Percentiles rank a stretch among this genome's conserved stretches.
These are phyloP conservation scores for Leccinum griseonigrum DNA, from an alignment of 1,284 basidiomycete species.

Conservation along the genomic window DNA sequence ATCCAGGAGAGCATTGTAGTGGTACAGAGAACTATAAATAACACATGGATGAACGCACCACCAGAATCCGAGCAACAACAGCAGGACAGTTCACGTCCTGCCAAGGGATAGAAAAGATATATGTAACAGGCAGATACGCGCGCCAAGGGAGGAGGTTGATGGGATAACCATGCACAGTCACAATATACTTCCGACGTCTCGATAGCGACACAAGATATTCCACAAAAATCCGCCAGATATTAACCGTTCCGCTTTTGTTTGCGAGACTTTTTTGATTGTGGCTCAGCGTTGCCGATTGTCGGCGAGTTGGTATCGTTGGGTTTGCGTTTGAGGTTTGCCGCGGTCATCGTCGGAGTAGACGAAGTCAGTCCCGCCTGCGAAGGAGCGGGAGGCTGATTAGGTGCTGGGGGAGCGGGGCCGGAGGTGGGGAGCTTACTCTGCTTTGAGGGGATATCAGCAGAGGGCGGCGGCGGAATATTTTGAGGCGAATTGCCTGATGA, in stretches of 20 bases:
- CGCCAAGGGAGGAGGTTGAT: constrained; percentile 12
- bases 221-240: constrained; percentile 34
- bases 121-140: constrained; percentile 29
- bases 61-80: constrained; percentile 33
- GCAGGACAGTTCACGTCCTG: constrained; percentile 25
- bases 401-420: constrained; percentile 41
- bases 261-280: constrained; percentile 50
- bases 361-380: constrained; percentile 41
- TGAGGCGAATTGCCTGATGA: constrained; percentile 45
- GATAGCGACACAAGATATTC: constrained; percentile 28
- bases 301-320: constrained; percentile 52
- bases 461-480: constrained; percentile 42
- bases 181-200: constrained; percentile 30
- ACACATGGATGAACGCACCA: constrained; percentile 28
- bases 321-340: constrained; percentile 65
- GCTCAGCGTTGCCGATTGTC: constrained; percentile 44
- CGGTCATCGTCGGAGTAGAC: constrained; percentile 50
- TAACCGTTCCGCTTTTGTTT: constrained; percentile 37
- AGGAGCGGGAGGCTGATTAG: constrained; percentile 38
- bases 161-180: constrained; percentile 27
- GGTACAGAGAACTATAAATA: constrained; percentile 39
- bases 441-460: constrained; percentile 49
- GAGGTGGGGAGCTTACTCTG: constrained; percentile 52
- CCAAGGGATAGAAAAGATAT: constrained; percentile 32
- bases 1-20: constrained; percentile 29